Evolutionary conservation across 345 rosid genomes (phyloP), one percentile per base, ranked within the genome.

Genomic region (Psidium friedrichsthalianum): DNA sequence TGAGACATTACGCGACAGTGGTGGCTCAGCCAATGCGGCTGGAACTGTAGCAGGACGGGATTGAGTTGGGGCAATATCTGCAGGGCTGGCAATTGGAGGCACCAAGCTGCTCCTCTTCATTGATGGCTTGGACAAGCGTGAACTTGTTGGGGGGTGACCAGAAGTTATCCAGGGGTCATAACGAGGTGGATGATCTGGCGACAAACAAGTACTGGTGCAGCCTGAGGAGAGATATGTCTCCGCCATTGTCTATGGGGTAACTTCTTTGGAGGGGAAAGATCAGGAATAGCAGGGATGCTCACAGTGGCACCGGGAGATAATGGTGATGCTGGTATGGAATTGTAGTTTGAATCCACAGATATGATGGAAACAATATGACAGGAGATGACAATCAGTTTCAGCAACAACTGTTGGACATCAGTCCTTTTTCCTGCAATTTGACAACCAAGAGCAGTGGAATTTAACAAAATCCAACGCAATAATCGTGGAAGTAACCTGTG

Each of bases 51-150:
- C 93, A 76, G 87, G 86, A 76, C 90, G 86, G 47, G 91, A 87
- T 83, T 92, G 96, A 83, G 93, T 80, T 69, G 99, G 99, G 87
- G 98, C 90, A 87, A 95, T 89, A 89, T 91, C 92, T 86, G 90
- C 89, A 90, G 92, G 89, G 82, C 94, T 93, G 82, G 89, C 91
- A 87, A 91, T 86, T 80, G 98, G 92, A 86, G 96, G 90, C 85
- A 86, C 87, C 84, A 89, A 85, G 12, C 89, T 87, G 85, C 86
- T 91, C 88, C 89, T 95, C 89, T 90, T 91, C 94, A 87, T 89
- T 82, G 91, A 93, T 58, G 95, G 93, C 83, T 89, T 95, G 55
- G 98, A 93, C 86, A 95, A 87, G 55, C 55, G 91, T 27, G 95
- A 91, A 82, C 96, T 92, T 25, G 91, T 85, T 81, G 97, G 95